phyloP scores from a whole-genome alignment of 345 rosid species.

The Gossypium herbaceum region DNA sequence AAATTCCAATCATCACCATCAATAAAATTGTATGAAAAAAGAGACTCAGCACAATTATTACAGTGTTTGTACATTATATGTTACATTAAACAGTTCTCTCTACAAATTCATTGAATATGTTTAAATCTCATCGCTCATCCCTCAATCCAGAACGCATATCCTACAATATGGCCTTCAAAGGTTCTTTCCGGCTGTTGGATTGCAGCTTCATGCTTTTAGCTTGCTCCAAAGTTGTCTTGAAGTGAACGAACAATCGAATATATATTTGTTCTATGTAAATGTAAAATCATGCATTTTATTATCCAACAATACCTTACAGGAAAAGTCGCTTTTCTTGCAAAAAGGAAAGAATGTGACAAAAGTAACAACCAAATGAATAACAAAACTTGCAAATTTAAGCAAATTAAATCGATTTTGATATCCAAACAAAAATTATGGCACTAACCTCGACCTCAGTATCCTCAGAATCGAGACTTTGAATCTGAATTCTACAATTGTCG shows the following conservation, averaged over 20 bases:
- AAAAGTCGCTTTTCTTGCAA: neutral
- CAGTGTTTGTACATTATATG: neutral
- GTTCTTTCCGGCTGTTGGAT: neutral
- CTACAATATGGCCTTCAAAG: neutral
- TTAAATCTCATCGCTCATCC: neutral
- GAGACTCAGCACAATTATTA: neutral
- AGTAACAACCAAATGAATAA: neutral
- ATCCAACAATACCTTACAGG: neutral
- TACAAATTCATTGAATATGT: neutral
- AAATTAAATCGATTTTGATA: neutral
- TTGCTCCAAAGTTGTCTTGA: neutral
- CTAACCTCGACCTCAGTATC: slow-evolving; percentile 55
- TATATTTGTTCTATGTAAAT: neutral
- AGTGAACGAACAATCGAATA: neutral
- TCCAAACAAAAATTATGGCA: neutral
- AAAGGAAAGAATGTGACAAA: neutral
- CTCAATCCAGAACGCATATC: neutral
- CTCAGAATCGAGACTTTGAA: slow-evolving; percentile 29
- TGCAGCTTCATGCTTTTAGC: neutral
- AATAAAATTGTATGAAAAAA: neutral
- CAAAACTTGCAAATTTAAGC: neutral
- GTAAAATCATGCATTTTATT: neutral
- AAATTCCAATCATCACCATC: neutral
- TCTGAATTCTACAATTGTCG: slow-evolving; percentile 72
- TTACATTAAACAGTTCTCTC: neutral